These are phyloP conservation scores for Wickerhamia fluorescens DNA, from an alignment of 805 yeast genomes.

Conservation along the genomic window DNA sequence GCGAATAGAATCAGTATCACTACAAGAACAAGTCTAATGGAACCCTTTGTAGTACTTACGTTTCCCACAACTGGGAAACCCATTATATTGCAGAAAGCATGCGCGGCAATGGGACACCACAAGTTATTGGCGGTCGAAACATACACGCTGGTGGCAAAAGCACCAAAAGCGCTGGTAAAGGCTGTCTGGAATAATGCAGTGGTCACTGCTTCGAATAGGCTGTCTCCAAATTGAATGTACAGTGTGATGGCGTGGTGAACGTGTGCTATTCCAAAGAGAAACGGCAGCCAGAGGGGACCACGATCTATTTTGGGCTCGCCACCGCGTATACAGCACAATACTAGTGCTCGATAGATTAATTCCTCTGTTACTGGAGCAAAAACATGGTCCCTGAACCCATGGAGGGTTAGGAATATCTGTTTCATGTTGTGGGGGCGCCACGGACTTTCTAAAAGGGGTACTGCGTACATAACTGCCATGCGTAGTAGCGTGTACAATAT, in stretches of 20 bases:
- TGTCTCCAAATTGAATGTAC: conserved; percentile 17
- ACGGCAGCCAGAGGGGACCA: conserved; percentile 37
- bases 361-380: conserved; percentile 81
- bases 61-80: conserved; percentile 54
- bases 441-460: background rate
- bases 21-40: too few relatives aligned
- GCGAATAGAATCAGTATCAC: too few relatives aligned
- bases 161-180: conserved; percentile 69
- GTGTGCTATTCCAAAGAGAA: conserved; percentile 73
- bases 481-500: background rate
- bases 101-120: conserved; percentile 54
- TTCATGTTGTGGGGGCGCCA: background rate
- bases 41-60: too few relatives aligned
- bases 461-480: background rate
- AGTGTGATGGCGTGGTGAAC: conserved; percentile 61
- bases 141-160: conserved; percentile 51
- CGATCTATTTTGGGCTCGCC: background rate
- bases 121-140: conserved; percentile 42
- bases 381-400: conserved; percentile 49
- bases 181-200: conserved; percentile 44
- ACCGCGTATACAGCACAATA: conserved; percentile 15
- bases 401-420: conserved; percentile 16
- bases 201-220: conserved; percentile 23
- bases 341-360: conserved; percentile 53
- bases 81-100: conserved; percentile 59